phyloP scores from a whole-genome alignment of 306 rosid species.

The Hylodesmum podocarpum region DNA sequence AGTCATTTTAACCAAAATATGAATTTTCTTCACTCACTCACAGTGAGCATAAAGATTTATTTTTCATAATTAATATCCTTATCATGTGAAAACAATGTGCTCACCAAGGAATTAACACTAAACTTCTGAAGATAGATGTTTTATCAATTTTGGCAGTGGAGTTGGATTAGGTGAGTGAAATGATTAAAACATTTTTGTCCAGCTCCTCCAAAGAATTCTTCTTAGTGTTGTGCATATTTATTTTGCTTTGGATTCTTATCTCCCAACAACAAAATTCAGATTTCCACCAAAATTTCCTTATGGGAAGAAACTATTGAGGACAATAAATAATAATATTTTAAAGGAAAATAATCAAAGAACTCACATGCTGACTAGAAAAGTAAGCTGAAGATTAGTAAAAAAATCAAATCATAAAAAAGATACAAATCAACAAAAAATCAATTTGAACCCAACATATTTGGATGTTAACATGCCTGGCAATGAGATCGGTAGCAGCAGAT shows the following conservation, averaged over 20 bases:
- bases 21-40: slow-evolving; percentile 9
- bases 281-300: background rate
- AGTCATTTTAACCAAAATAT: slow-evolving; percentile 23
- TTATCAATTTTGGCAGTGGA: slow-evolving; percentile 16
- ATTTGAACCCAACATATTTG: slow-evolving; percentile 12
- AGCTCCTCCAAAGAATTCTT: slow-evolving; percentile 5
- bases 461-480: slow-evolving; percentile 88
- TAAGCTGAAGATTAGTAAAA: slow-evolving; percentile 5
- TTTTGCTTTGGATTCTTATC: slow-evolving; percentile 1
- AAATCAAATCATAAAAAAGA: background rate
- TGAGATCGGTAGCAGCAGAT: slow-evolving; percentile 97
- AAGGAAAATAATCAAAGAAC: background rate
- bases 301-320: background rate
- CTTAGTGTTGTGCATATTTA: slow-evolving; percentile 1
- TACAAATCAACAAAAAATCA: slow-evolving; percentile 10
- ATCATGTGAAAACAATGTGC: slow-evolving; percentile 6
- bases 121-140: background rate
- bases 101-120: background rate
- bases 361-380: slow-evolving; percentile 6
- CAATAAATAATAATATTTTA: background rate
- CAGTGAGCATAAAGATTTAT: background rate
- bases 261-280: background rate
- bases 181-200: slow-evolving; percentile 14
- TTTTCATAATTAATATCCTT: background rate
- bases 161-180: background rate